These are phyloP conservation scores for Annulohypoxylon bovei DNA, from an alignment of 495 filamentous ascomycete species.

Conservation along the genomic window DNA sequence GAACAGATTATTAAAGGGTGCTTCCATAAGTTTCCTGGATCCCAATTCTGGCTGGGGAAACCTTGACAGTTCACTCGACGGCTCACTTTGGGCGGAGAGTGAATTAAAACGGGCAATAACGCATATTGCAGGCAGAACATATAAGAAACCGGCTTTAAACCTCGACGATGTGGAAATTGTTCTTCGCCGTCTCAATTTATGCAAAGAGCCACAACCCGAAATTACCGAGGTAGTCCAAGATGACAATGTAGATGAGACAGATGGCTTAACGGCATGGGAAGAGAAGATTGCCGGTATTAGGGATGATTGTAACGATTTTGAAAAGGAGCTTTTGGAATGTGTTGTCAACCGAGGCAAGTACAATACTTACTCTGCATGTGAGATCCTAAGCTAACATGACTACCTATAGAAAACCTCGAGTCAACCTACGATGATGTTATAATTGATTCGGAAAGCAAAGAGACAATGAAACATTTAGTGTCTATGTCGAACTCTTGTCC, in stretches of 20 bases:
- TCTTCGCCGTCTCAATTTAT: background rate
- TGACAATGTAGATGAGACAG: background rate
- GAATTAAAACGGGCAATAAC: background rate
- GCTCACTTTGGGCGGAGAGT: background rate
- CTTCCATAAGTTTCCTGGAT: background rate
- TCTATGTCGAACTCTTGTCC: slow-evolving; percentile 8
- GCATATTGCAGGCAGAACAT: background rate
- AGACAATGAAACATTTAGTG: slow-evolving; percentile 6
- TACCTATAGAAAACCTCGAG: background rate
- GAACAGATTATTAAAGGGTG: background rate
- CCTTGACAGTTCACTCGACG: background rate
- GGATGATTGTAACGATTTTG: background rate
- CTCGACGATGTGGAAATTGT: background rate
- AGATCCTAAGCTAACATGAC: background rate
- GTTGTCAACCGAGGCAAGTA: background rate
- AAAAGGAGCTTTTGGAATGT: background rate
- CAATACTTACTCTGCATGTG: background rate
- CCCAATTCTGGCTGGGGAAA: background rate
- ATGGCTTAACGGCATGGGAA: background rate
- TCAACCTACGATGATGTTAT: slow-evolving; percentile 13
- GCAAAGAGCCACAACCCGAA: background rate
- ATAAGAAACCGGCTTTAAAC: background rate
- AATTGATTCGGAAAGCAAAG: slow-evolving; percentile 9
- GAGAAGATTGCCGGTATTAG: background rate
- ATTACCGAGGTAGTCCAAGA: background rate